phyloP scores from a whole-genome alignment of 441 rosid genomes.

The Gossypium gossypioides region DNA sequence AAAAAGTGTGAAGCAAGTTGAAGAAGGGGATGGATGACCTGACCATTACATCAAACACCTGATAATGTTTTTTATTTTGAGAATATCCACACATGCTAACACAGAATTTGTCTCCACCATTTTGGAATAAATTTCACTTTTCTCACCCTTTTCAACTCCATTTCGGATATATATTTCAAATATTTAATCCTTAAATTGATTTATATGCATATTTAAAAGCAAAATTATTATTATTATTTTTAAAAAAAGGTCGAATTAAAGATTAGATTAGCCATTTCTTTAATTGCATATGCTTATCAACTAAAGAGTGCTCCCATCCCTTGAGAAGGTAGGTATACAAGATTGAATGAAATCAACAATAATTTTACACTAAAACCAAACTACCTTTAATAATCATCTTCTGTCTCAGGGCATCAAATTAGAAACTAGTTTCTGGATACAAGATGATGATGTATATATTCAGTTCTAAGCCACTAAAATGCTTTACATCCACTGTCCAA shows the following conservation, averaged over 20 bases:
- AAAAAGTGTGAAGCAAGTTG: not conserved
- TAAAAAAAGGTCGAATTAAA: not conserved
- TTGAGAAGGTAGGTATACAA: not conserved
- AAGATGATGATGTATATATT: not conserved
- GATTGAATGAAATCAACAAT: not conserved
- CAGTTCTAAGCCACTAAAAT: not conserved
- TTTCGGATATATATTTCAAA: too few relatives aligned
- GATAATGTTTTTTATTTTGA: slow-evolving; percentile 7
- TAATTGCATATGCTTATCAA: not conserved
- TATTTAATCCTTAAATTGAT: too few relatives aligned
- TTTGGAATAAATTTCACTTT: not conserved
- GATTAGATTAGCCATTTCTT: not conserved
- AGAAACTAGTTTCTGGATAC: not conserved
- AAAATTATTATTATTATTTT: not conserved
- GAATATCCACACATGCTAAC: slow-evolving; percentile 1
- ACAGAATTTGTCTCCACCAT: slow-evolving; percentile 12
- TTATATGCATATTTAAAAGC: too few relatives aligned
- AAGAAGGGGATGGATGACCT: not conserved
- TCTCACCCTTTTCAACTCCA: too few relatives aligned
- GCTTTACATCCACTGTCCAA: slow-evolving; percentile 15
- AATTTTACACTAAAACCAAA: not conserved
- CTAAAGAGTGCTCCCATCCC: not conserved
- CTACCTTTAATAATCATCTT: not conserved
- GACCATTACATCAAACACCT: not conserved
- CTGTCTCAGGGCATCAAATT: slow-evolving; percentile 1